Conservation (phyloP, 148 eudicot species). For the Spergularia bocconei region DNA sequence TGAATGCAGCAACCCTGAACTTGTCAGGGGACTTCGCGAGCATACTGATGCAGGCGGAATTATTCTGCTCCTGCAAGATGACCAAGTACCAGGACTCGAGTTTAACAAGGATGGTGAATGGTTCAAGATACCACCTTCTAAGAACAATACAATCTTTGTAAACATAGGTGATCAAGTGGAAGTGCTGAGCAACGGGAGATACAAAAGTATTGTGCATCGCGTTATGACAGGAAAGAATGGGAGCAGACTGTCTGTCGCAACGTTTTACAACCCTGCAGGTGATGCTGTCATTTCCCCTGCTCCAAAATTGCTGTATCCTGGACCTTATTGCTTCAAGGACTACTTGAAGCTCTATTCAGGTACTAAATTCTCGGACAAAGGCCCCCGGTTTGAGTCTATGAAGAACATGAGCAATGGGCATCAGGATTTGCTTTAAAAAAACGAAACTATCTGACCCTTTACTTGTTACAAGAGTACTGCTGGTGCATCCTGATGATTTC, state of each 20-base stretch:
- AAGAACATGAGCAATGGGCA: conserved; percentile 39
- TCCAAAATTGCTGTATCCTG: conserved; percentile 51
- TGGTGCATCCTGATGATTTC: too few relatives aligned
- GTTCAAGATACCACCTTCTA: conserved; percentile 75
- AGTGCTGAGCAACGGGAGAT: conserved; percentile 64
- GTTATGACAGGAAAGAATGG: conserved; percentile 67
- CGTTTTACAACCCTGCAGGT: conserved; percentile 81
- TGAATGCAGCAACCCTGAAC: conserved; percentile 66
- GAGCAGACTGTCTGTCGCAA: conserved; percentile 71
- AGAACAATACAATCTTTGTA: conserved; percentile 63
- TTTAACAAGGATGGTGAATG: conserved; percentile 69
- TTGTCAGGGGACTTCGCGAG: conserved; percentile 72
- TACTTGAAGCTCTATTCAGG: conserved; percentile 56
- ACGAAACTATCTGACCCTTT: background rate
- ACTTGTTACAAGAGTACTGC: background rate
- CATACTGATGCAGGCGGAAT: conserved; percentile 94
- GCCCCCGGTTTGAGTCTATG: conserved; percentile 55
- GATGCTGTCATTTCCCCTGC: conserved; percentile 69
- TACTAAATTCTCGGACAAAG: conserved; percentile 74
- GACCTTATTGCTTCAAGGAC: conserved; percentile 45
- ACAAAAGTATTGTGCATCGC: conserved; percentile 67
- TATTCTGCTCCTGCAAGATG: conserved; percentile 81
- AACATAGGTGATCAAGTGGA: conserved; percentile 84
- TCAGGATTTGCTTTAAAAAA: background rate
- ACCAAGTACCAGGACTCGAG: conserved; percentile 82